These are phyloP conservation scores for Cyamopsis tetragonoloba DNA, from an alignment of 306 rosid species.

Conservation along the genomic window DNA sequence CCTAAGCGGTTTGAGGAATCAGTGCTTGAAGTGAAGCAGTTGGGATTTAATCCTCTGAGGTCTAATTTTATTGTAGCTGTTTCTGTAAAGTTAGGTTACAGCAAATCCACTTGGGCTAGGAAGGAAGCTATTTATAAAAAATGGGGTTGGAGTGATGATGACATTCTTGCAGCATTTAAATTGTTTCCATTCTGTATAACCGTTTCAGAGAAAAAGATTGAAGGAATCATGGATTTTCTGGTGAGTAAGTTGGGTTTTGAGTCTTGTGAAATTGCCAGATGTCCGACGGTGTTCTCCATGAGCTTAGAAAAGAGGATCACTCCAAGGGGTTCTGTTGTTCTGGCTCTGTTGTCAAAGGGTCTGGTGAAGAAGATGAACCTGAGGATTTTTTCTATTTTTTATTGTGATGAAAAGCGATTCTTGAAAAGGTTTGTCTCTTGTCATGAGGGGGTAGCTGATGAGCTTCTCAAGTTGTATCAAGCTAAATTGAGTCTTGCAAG, in stretches of 20 bases:
- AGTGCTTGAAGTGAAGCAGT: slow-evolving; percentile 13
- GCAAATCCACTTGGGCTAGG: slow-evolving; percentile 27
- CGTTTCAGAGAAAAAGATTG: slow-evolving; percentile 25
- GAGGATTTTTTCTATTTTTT: neutral
- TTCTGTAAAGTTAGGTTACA: neutral
- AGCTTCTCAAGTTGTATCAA: slow-evolving; percentile 23
- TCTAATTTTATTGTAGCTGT: slow-evolving; percentile 3
- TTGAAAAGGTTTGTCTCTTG: slow-evolving; percentile 21
- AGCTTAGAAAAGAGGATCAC: slow-evolving; percentile 10
- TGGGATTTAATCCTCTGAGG: slow-evolving; percentile 28
- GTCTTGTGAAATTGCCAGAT: neutral
- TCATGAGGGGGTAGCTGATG: slow-evolving; percentile 26
- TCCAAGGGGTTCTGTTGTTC: slow-evolving; percentile 37
- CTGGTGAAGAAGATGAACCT: neutral
- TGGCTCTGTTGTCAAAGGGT: slow-evolving; percentile 23
- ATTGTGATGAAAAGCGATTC: neutral
- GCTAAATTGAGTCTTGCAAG: neutral
- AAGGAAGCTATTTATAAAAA: slow-evolving; percentile 27
- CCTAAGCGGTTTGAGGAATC: neutral
- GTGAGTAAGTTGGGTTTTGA: slow-evolving; percentile 26
- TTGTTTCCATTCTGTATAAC: slow-evolving; percentile 18
- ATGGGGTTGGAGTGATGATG: slow-evolving; percentile 36
- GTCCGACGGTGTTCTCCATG: neutral
- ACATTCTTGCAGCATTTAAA: slow-evolving; percentile 22
- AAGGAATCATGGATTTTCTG: slow-evolving; percentile 21